Evolutionary conservation across 1,284 basidiomycete species (phyloP).

Genomic region (Cerrena zonata): DNA sequence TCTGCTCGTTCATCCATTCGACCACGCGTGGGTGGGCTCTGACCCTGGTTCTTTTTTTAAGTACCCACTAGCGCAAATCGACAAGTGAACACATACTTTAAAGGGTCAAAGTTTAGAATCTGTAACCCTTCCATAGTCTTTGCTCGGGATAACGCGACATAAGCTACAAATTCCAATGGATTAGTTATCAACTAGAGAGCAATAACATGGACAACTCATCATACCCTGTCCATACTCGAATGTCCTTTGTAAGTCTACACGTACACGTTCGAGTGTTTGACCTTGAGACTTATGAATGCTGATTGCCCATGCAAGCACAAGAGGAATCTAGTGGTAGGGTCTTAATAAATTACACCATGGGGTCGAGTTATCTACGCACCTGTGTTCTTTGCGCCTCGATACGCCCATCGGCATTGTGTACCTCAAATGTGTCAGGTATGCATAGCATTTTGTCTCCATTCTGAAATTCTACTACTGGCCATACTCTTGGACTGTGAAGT

Average conservation of each 20-base stretch:
- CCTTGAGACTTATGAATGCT: conserved; percentile 86
- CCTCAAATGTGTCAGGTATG: conserved; percentile 50
- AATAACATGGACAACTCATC: no score
- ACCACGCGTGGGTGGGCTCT: conserved; percentile 6
- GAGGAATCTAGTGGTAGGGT: conserved; percentile 46
- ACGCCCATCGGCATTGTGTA: conserved; percentile 47
- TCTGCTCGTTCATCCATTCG: conserved; percentile 5
- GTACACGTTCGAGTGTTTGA: conserved; percentile 74
- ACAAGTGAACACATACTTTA: conserved; percentile 14
- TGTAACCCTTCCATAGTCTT: conserved; percentile 22
- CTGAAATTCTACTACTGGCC: conserved; percentile 56
- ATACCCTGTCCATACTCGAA: conserved; percentile 81
- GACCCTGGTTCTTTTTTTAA: background rate
- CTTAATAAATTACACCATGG: conserved; percentile 23
- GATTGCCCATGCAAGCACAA: conserved; percentile 78
- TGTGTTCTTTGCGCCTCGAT: conserved; percentile 51
- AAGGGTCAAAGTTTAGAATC: conserved; percentile 22
- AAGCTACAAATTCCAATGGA: conserved; percentile 17
- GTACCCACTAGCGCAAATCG: background rate
- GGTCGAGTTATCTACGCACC: conserved; percentile 25
- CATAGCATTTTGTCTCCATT: conserved; percentile 40
- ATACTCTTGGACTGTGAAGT: conserved; percentile 19
- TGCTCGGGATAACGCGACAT: conserved; percentile 28
- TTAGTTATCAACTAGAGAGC: no score
- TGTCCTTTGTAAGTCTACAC: conserved; percentile 55